Evolutionary conservation across 768 basidiomycete species (phyloP).

Genomic region (Rhodotorula kratochvilovae): DNA sequence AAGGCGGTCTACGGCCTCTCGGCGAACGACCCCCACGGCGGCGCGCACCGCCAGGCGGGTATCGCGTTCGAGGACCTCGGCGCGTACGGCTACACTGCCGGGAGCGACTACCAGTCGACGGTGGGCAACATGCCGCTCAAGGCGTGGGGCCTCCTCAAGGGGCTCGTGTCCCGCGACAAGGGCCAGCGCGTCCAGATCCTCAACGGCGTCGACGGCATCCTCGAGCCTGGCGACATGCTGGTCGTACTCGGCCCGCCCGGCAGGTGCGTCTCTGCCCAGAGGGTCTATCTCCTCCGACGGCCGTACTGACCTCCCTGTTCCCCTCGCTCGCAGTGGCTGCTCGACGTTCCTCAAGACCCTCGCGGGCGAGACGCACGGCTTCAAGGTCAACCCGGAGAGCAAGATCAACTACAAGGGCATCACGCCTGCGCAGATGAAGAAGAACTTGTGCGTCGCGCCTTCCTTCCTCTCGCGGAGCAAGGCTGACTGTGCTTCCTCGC

Average conservation of each 20-base stretch:
- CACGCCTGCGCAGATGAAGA: conserved; percentile 49
- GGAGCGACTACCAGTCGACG: conserved; percentile 9
- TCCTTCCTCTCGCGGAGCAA: no score
- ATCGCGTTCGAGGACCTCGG: conserved; percentile 29
- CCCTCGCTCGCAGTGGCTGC: conserved; percentile 42
- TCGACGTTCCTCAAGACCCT: conserved; percentile 56
- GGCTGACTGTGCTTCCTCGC: no score
- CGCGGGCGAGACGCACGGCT: conserved; percentile 49
- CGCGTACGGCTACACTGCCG: conserved; percentile 19
- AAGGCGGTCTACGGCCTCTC: not conserved
- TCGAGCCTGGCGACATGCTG: conserved; percentile 69
- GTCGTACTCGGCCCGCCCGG: conserved; percentile 50
- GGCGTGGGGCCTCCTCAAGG: conserved; percentile 15
- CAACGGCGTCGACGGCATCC: not conserved
- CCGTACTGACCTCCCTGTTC: conserved; percentile 45
- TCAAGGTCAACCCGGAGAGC: conserved; percentile 50
- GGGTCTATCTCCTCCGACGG: conserved; percentile 43
- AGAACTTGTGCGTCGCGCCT: conserved; percentile 45
- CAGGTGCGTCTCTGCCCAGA: conserved; percentile 15
- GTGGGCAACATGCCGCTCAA: conserved; percentile 15
- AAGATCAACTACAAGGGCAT: conserved; percentile 53
- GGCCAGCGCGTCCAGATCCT: conserved; percentile 51
- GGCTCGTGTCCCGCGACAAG: conserved; percentile 58
- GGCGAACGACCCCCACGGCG: conserved; percentile 1
- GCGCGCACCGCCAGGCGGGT: conserved; percentile 6